Base-by-base conservation (phyloP, 495 filamentous ascomycete genomes). In the Rostrohypoxylon terebratum region DNA sequence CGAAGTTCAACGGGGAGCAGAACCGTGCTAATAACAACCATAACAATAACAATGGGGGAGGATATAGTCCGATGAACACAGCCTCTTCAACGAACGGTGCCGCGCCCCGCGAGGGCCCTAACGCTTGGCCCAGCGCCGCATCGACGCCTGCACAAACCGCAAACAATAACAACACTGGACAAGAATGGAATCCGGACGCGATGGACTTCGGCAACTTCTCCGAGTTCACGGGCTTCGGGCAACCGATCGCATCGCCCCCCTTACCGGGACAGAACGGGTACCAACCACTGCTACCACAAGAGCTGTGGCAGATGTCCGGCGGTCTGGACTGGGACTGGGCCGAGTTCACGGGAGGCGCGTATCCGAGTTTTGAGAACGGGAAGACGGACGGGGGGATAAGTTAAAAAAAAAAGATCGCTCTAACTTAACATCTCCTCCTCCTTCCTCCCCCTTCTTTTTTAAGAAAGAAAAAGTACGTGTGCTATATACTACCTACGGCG, bases 261-360 rank as follows among this genome's bases (percentile, higher is more conserved):
- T 1, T 76, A 25, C 53, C 51, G 7, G 51, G 51, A 4, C 54
- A 57, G 53, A 55, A 54, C 16, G 71, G 71, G 77, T 93, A 97
- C 77, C 94, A 97, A 70, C 94, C 94, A 1, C 93, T 97, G 75
- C 91, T 98, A 48, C 96, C 96, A n/a, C 94, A 95, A 74, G 96
- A 98, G 83, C 81, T 99, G 58, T 99, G 94, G 92, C 91, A 94
- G 79, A 91, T 97, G 89, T 92, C 94, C 9, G 96, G 97, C 90
- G 96, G 93, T 13, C 87, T 98, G 20, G 96, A 98, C 77, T 99
- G 96, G 96, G 93, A 98, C 76, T 98, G 96, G 96, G 94, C 93
- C 0, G 94, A 97, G 77, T 91, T 96, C 87, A 91, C 89, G 50
- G 84, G 83, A 7, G 83, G 83, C 2, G 77, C 80, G 4, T 87